Base-by-base conservation (phyloP, 164 flowering plant genomes). In the Malania oleifera region DNA sequence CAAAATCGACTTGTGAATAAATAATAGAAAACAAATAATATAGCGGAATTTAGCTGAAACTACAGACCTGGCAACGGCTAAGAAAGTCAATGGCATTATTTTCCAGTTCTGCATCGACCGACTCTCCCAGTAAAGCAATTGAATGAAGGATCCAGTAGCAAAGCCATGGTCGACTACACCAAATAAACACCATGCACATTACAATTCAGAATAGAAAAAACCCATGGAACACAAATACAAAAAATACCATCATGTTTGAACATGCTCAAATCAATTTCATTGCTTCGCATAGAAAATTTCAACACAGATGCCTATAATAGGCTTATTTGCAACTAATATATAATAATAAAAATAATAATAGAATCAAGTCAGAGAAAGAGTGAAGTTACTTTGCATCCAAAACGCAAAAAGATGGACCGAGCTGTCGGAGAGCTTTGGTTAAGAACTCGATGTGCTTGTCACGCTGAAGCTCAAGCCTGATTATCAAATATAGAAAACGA, bases 131-230 rank as follows among this genome's bases (percentile, higher is more conserved):
- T 53, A 90, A 57, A 62, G 95, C 87, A 64, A 90, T 65, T 19
- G 97, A 82, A 54, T 93, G 97, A 66, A 90, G 77, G 55, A 86
- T 86, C 99, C 99, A 90, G 54, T 88, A 90, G 73, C 99, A 93
- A 52, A 93, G 72, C 97, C 99, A 93, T 5, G 97, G 92, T 25
- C 98, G 97, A 77, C 98, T 93, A 67, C 38, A 14, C 22, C 5
- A 52, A 46, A 27, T 18, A 26, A 46, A 46, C 3, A 20, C 7
- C 47, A 15, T 44, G 6, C 6, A 10, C 20, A 5, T n/a, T n/a
- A 5, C 22, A 44, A 4, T 7, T 10, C 7, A 10, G 55, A 49
- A 54, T 50, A 62, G 43, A 14, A 22, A 28, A 38, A 22, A 51
- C 18, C 5, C 7, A n/a, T 15, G 44, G 53, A 38, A 61, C 23